Percentiles rank a stretch among this genome's conserved stretches.
Conservation (phyloP, 441 rosid genomes). For the Populus hybrid region DNA sequence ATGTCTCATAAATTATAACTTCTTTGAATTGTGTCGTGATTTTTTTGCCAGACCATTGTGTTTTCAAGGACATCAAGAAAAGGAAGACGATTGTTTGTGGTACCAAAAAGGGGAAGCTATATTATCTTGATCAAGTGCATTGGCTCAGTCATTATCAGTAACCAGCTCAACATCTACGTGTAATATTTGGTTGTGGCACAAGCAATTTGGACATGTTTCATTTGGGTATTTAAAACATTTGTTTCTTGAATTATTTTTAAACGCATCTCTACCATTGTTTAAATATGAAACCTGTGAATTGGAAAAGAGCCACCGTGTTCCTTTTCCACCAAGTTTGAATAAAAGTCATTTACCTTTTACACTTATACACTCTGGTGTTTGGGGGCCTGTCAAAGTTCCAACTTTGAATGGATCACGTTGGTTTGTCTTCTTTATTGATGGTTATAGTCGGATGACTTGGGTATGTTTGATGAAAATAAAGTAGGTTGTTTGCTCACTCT, state of each 20-base stretch:
- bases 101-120: constrained; percentile 4
- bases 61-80: constrained; percentile 1
- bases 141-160: not conserved
- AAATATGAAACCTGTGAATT: constrained; percentile 2
- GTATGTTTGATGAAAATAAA: constrained; percentile 5
- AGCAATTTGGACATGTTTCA: not conserved
- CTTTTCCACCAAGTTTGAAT: not conserved
- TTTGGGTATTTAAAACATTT: not conserved
- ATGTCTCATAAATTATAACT: not conserved
- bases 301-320: not conserved
- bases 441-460: not conserved
- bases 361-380: not conserved
- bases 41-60: not conserved
- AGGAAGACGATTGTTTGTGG: constrained; percentile 5
- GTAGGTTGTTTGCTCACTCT: not conserved
- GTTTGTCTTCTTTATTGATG: constrained; percentile 6
- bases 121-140: not conserved
- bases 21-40: not conserved
- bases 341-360: not conserved
- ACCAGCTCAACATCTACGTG: not conserved
- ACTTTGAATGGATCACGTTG: not conserved
- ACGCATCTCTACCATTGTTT: not conserved
- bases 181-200: not conserved
- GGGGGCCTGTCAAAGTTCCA: not conserved
- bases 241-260: not conserved